Evolutionary conservation across 139 green algal genomes (phyloP), one percentile per base, ranked within the genome.

Genomic region (Auxenochlorella protothecoides): DNA sequence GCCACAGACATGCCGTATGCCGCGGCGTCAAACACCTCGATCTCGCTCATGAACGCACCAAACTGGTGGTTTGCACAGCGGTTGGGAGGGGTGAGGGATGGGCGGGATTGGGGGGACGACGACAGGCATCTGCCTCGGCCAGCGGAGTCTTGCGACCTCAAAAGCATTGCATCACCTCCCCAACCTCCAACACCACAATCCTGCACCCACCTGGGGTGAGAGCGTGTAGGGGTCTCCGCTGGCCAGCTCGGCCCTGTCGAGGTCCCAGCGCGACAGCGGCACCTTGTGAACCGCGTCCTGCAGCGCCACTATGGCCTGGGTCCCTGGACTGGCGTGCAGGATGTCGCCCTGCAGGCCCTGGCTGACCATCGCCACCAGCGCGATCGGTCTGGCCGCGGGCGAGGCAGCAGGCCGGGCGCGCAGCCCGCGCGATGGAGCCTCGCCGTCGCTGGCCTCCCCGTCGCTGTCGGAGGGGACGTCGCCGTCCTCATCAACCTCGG

Each of bases 11-110:
- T 65, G 14, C 80, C 80, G 68, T 88, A 87, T 13, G 73, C 66
- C 7, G 53, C 6, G 6, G 73, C 16, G 66, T 93, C 88, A 80
- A 91, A 93, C 16, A 68, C 16, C 10, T 85, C 85, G 3, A 88
- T 72, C 7, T 55, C 74, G 3, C 66, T 52, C 72, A 86, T 79
- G 61, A 83, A 86, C 52, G 75, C 79, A 5, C 79, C 79, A 77
- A 85, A 86, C 69, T 80, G 77, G 2, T 67, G 69, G 16, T 16
- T 44, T 44, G 27, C 27, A 44, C 27, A 44, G 27, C 27, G 27
- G 63, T 59, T 14, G n/a, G 54, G 44, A 4, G 11, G 13, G 4
- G 9, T 9, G 27, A 52, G 5, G 27, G 68, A 6, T 12, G 69
- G 15, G 61, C 70, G 69, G 11, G 67, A 67, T 8, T 80, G 63